Conservation (phyloP, 2,329 filamentous ascomycete genomes). For the Zymoseptoria ardabiliae region DNA sequence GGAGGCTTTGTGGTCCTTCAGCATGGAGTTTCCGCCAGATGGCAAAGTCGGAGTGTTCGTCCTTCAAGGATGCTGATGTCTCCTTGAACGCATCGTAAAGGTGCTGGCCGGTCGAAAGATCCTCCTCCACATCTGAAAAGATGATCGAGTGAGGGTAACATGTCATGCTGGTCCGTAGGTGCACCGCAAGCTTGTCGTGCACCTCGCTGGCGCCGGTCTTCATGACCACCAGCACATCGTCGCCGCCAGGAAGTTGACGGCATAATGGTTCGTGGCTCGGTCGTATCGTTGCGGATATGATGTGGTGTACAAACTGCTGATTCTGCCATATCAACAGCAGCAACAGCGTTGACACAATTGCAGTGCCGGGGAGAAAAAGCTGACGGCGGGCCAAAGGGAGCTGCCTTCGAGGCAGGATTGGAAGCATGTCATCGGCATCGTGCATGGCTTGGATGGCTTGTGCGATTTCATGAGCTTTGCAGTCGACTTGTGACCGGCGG, state of each 20-base stretch:
- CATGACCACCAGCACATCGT: constrained; percentile 50
- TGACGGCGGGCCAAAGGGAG: neutral
- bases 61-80: constrained; percentile 12
- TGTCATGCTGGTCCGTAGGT: constrained; percentile 30
- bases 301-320: neutral
- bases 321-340: neutral
- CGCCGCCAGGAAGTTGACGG: constrained; percentile 25
- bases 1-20: constrained; percentile 12
- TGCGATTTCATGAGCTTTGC: no score
- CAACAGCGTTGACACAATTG: neutral
- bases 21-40: constrained; percentile 17
- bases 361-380: neutral
- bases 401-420: no score
- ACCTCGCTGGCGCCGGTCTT: constrained; percentile 31
- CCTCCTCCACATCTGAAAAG: constrained; percentile 34
- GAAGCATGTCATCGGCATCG: no score
- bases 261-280: constrained; percentile 7
- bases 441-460: no score
- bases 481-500: no score
- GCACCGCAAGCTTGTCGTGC: constrained; percentile 24
- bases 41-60: constrained; percentile 21
- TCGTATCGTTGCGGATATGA: no score
- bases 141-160: constrained; percentile 30
- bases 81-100: constrained; percentile 27
- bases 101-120: constrained; percentile 25